Conservation (phyloP, 306 rosid species). For the Oxytropis ochrocephala region DNA sequence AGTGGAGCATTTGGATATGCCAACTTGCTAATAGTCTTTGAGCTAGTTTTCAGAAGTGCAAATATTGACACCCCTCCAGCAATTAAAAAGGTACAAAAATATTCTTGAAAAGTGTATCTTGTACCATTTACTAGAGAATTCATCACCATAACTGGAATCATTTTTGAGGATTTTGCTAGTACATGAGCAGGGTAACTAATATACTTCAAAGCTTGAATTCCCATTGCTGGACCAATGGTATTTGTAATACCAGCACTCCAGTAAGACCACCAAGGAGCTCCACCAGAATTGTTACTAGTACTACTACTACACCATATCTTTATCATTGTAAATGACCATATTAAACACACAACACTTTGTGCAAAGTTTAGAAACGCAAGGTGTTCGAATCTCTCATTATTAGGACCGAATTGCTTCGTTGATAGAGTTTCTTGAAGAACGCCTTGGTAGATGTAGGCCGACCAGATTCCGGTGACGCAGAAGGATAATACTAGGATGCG, state of each 20-base stretch:
- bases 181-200: slow-evolving; percentile 99
- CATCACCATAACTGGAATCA: slow-evolving; percentile 99
- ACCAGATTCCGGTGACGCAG: slow-evolving; percentile 90
- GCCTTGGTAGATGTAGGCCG: slow-evolving; percentile 95
- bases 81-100: slow-evolving; percentile 78
- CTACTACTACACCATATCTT: slow-evolving; percentile 82
- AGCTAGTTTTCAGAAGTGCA: slow-evolving; percentile 93
- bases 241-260: slow-evolving; percentile 99
- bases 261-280: slow-evolving; percentile 88
- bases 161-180: slow-evolving; percentile 93
- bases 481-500: slow-evolving; percentile 69
- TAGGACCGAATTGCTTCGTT: slow-evolving; percentile 83
- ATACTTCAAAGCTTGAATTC: slow-evolving; percentile 93
- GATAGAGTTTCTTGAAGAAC: slow-evolving; percentile 96
- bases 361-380: slow-evolving; percentile 91
- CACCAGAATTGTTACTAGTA: slow-evolving; percentile 47
- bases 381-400: slow-evolving; percentile 69
- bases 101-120: slow-evolving; percentile 72
- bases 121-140: slow-evolving; percentile 77
- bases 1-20: slow-evolving; percentile 97
- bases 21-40: slow-evolving; percentile 82
- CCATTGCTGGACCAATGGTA: slow-evolving; percentile 99
- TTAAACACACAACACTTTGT: slow-evolving; percentile 82
- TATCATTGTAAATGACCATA: slow-evolving; percentile 93
- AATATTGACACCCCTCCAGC: slow-evolving; percentile 97